A percentile compares a stretch with the other conserved stretches of the same genome.
These are phyloP conservation scores for Gentiana straminea DNA, from an alignment of 257 asterid species.

Conservation along the genomic window DNA sequence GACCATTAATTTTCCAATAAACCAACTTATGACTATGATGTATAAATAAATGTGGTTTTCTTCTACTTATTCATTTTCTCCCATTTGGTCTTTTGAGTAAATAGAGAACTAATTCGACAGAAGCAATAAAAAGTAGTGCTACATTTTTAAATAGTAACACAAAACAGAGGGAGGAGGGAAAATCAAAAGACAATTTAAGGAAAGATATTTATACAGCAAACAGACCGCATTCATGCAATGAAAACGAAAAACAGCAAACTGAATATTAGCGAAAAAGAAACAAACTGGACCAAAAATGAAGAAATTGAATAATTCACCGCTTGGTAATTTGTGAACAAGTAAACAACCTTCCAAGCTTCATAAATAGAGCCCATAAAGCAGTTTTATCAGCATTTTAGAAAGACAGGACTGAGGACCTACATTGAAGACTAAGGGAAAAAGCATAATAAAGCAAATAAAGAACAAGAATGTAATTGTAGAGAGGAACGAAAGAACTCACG, in stretches of 20 bases:
- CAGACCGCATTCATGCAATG: not conserved
- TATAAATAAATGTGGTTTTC: too few relatives aligned
- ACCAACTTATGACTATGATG: too few relatives aligned
- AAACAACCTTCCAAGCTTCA: not conserved
- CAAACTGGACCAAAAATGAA: not conserved
- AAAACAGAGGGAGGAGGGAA: too few relatives aligned
- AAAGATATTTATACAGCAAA: not conserved
- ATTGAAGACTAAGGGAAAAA: not conserved
- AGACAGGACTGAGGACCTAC: not conserved
- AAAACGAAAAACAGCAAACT: too few relatives aligned
- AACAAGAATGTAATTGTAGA: not conserved
- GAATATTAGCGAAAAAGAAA: not conserved
- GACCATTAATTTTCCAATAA: too few relatives aligned
- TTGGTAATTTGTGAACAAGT: too few relatives aligned
- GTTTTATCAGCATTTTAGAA: not conserved
- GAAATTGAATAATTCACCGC: not conserved
- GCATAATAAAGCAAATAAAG: not conserved
- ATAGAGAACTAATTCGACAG: too few relatives aligned
- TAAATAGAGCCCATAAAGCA: not conserved
- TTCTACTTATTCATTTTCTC: too few relatives aligned
- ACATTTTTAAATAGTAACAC: too few relatives aligned
- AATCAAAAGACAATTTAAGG: not conserved
- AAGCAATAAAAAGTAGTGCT: too few relatives aligned
- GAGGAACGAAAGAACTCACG: constrained; percentile 1
- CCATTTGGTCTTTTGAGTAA: too few relatives aligned